Conservation (phyloP, 805 yeast genomes). For the Candida silvatica region DNA sequence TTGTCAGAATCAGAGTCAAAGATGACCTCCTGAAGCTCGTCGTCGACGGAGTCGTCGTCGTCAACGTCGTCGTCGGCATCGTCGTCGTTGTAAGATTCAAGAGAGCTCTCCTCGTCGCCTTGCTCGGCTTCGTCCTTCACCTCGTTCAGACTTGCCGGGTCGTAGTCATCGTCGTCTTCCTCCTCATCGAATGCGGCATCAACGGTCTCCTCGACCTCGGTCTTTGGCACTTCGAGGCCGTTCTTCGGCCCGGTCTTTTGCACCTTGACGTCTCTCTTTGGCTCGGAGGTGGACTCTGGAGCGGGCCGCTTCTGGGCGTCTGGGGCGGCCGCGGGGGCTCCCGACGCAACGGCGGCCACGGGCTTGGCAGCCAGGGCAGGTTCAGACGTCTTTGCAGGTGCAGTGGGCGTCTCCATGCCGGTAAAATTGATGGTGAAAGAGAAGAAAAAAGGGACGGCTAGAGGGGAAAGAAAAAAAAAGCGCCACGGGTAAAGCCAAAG, state of each 20-base stretch:
- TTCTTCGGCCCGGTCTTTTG: too few relatives aligned
- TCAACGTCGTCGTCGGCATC: constrained; percentile 2
- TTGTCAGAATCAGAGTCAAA: constrained; percentile 4
- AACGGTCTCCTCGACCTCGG: too few relatives aligned
- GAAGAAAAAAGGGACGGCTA: neutral
- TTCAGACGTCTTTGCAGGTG: too few relatives aligned
- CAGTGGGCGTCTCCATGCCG: too few relatives aligned
- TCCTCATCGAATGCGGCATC: neutral
- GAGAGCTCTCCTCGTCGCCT: constrained; percentile 1
- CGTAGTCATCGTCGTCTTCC: constrained; percentile 4
- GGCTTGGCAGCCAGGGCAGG: too few relatives aligned
- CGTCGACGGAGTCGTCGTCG: constrained; percentile 4
- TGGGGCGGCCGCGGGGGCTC: too few relatives aligned
- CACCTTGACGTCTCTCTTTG: neutral
- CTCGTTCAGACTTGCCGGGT: neutral
- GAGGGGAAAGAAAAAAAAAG: neutral
- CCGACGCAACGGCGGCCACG: too few relatives aligned
- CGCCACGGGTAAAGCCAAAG: too few relatives aligned
- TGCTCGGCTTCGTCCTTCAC: constrained; percentile 1
- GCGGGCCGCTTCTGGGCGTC: too few relatives aligned
- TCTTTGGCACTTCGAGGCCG: too few relatives aligned
- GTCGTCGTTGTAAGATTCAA: neutral
- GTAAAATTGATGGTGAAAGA: too few relatives aligned
- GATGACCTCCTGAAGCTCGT: constrained; percentile 2
- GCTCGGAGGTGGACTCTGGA: neutral